Base-by-base conservation (phyloP, 2,329 filamentous ascomycete species). In the Exophiala alcalophila region DNA sequence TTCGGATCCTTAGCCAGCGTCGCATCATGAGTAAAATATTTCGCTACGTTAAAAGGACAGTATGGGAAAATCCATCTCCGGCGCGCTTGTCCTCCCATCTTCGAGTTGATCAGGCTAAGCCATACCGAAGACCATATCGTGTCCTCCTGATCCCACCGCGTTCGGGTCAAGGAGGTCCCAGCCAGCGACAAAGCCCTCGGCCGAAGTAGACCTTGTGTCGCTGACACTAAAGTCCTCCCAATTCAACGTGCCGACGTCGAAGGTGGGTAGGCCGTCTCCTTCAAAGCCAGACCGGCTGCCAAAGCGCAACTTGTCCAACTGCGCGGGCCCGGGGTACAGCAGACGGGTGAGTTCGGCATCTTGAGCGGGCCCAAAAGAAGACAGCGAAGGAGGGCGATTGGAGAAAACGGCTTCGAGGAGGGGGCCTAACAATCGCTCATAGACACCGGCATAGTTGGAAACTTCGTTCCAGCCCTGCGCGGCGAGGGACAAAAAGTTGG, bases 181-280 rank as follows among this genome's bases (percentile, higher is more conserved):
- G 3, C 49, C 53, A 8, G 45, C 52, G 7, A 52, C 44, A 34
- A 50, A 56, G 10, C 47, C 49, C 19, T 48, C 50, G 7, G 44
- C 47, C 24, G 40, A 36, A 8, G 40, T 40, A n/a, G 41, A 46
- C 14, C 42, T 37, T 10, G 45, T 47, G 29, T 57, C 55, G 28
- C 55, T 55, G 7, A 56, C 49, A 21, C 51, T 51, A 20, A 56
- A 55, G 18, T 57, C 55, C 12, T 56, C 53, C 52, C 53, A 56
- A 28, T 56, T 57, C 26, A 57, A 33, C 4, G 47, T 44, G 3
- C 49, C 48, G 15, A 55, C 37, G 35, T 70, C 61, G 28, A 61
- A 48, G 2, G 55, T 59, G 4, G 57, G 48, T 9, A 67, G 48
- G 7, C 62, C 64, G 39, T 69, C 66, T 19, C 65, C 61, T 6